A percentile compares a stretch with the other conserved stretches of the same genome.
phyloP scores from a whole-genome alignment of 768 basidiomycete species.

The Mycena belliarum region DNA sequence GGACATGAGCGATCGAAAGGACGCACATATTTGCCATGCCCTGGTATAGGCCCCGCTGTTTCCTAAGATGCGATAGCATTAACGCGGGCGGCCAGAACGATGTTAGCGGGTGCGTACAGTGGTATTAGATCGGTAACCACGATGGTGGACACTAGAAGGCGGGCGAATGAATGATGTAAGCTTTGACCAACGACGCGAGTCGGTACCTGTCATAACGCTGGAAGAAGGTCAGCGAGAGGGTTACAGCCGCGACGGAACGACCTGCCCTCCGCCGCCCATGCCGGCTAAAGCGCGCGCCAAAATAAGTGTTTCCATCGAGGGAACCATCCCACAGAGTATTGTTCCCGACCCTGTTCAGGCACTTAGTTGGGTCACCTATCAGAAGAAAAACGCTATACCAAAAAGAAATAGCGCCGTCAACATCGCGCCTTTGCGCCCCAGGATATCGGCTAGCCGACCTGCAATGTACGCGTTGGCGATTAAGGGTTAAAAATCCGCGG shows the following conservation, averaged over 20 bases:
- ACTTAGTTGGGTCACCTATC: constrained; percentile 18
- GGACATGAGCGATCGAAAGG: constrained; percentile 15
- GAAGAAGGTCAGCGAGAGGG: constrained; percentile 27
- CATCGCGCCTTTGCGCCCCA: constrained; percentile 87
- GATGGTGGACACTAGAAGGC: constrained; percentile 69
- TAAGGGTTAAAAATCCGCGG: not conserved
- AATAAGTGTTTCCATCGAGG: constrained; percentile 82
- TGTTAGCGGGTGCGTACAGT: constrained; percentile 51
- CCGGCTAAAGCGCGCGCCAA: constrained; percentile 83
- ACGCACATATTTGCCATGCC: constrained; percentile 84
- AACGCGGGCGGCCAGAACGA: constrained; percentile 7
- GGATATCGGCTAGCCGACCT: constrained; percentile 84
- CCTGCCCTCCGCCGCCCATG: constrained; percentile 90
- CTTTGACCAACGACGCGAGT: constrained; percentile 20
- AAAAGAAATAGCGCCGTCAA: constrained; percentile 81
- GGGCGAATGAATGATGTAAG: constrained; percentile 27
- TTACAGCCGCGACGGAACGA: constrained; percentile 28
- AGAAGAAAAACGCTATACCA: constrained; percentile 46
- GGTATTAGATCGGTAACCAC: constrained; percentile 89
- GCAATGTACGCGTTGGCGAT: not conserved
- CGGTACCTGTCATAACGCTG: constrained; percentile 82
- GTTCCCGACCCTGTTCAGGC: constrained; percentile 69
- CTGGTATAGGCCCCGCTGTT: constrained; percentile 88
- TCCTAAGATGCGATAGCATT: constrained; percentile 42
- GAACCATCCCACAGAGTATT: constrained; percentile 81